phyloP scores from a whole-genome alignment of 495 filamentous ascomycete species.

The Penicillium bialowiezense region DNA sequence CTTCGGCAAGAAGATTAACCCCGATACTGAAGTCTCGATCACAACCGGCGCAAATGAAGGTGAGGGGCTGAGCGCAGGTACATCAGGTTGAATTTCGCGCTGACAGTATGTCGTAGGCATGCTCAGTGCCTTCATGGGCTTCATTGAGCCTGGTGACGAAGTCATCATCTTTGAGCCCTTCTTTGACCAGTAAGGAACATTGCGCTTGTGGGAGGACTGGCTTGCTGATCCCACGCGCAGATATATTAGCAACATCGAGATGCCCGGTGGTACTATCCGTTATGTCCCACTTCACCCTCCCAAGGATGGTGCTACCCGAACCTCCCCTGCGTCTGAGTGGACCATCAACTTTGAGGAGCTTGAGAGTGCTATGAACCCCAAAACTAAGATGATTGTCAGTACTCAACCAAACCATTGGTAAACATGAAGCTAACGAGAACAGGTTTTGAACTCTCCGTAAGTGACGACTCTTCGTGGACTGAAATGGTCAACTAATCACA shows the following conservation, averaged over 20 bases:
- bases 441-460: conserved; percentile 48
- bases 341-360: conserved; percentile 77
- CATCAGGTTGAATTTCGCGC: neutral
- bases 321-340: conserved; percentile 85
- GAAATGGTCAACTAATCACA: neutral
- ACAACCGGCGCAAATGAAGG: conserved; percentile 97
- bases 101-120: conserved; percentile 41
- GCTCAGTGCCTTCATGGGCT: conserved; percentile 96
- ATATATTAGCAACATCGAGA: conserved; percentile 95
- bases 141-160: conserved; percentile 91
- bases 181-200: conserved; percentile 81
- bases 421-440: conserved; percentile 6
- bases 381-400: conserved; percentile 92
- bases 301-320: conserved; percentile 73
- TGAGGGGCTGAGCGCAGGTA: conserved; percentile 15
- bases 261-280: conserved; percentile 90
- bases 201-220: neutral
- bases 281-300: conserved; percentile 94
- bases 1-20: conserved; percentile 76
- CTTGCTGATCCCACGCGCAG: conserved; percentile 31
- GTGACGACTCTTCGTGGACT: neutral
- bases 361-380: conserved; percentile 77
- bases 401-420: neutral
- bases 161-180: conserved; percentile 98
- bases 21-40: conserved; percentile 88